Evolutionary conservation across 768 basidiomycete genomes (phyloP).

Genomic region (Steccherinum ochraceum): DNA sequence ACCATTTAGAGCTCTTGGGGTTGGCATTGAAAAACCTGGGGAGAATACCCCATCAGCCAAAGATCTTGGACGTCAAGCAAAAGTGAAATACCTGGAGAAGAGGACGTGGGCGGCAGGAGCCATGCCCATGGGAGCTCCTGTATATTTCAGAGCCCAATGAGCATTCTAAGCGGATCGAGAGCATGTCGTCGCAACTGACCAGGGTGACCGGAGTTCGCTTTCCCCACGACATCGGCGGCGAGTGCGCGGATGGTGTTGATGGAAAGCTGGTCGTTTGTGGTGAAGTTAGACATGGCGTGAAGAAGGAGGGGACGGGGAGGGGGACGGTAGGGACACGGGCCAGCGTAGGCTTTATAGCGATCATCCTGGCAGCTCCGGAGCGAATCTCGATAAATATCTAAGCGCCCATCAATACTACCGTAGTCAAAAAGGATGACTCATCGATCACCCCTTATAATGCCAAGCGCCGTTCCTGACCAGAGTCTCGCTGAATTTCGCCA

Average conservation of each 20-base stretch:
- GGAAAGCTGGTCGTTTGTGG: slow-evolving; percentile 44
- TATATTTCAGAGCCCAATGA: slow-evolving; percentile 6
- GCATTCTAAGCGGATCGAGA: background rate
- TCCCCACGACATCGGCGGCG: slow-evolving; percentile 69
- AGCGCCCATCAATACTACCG: background rate
- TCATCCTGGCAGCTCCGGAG: slow-evolving; percentile 7
- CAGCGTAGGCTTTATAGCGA: slow-evolving; percentile 8
- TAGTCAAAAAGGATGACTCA: background rate
- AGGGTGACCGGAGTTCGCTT: slow-evolving; percentile 93
- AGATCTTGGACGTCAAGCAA: background rate
- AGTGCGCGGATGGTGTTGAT: slow-evolving; percentile 73
- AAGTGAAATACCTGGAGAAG: slow-evolving; percentile 56
- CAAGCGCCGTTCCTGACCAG: background rate
- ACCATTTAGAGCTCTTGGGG: slow-evolving; percentile 87
- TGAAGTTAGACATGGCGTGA: slow-evolving; percentile 34
- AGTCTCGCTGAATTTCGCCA: background rate
- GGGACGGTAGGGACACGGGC: slow-evolving; percentile 6
- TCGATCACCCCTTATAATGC: background rate
- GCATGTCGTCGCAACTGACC: slow-evolving; percentile 36
- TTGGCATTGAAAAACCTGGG: slow-evolving; percentile 80
- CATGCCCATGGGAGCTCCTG: slow-evolving; percentile 93
- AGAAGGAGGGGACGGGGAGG: slow-evolving; percentile 12
- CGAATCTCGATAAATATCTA: background rate
- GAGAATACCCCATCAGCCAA: background rate
- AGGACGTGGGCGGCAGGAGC: slow-evolving; percentile 78